Base-by-base conservation (phyloP, 768 basidiomycete genomes). In the Termitomyces bulborhizus region DNA sequence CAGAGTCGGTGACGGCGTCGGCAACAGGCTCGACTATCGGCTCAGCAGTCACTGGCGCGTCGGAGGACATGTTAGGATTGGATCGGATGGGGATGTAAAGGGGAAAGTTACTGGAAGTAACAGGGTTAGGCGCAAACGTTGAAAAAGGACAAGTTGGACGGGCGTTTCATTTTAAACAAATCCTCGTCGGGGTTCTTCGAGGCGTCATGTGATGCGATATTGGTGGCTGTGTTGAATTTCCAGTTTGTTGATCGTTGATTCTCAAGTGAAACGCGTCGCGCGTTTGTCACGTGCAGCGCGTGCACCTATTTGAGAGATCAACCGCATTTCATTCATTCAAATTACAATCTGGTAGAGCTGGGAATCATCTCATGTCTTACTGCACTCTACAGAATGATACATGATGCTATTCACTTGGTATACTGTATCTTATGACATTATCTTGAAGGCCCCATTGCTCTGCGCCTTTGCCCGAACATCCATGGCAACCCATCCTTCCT, bases 391-490 rank as follows among this genome's bases (percentile, higher is more conserved):
- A 29, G 43, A 40, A n/a, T 31, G 7, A 26, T 48, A 50, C 42
- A 26, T 11, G 11, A n/a, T 1, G 9, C 7, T 11, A 7, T 51
- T 7, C 29, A 15, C 26, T 15, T 13, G 37, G 46, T 40, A 53
- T 50, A 48, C 31, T 37, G 4, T 29, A 15, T 32, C 26, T 41
- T 56, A 57, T 16, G 37, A 45, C 57, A 71, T 57, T n/a, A 73
- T 60, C 53, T 71, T 66, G 69, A 91, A 88, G 7, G 86, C 76
- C 0, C 88, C 88, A 63, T 88, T 89, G 26, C 83, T 78, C 68
- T 80, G 76, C 55, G 85, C 84, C 51, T 64, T 72, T 1, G 76
- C 80, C 45, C 66, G 62, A 13, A 70, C 71, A 3, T 73, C 77
- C 1, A 74, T 77, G 46, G 66, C 61, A 8, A 78, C 67, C 83